phyloP scores from a whole-genome alignment of 2,329 filamentous ascomycete species.

The Colletotrichum sublineola region DNA sequence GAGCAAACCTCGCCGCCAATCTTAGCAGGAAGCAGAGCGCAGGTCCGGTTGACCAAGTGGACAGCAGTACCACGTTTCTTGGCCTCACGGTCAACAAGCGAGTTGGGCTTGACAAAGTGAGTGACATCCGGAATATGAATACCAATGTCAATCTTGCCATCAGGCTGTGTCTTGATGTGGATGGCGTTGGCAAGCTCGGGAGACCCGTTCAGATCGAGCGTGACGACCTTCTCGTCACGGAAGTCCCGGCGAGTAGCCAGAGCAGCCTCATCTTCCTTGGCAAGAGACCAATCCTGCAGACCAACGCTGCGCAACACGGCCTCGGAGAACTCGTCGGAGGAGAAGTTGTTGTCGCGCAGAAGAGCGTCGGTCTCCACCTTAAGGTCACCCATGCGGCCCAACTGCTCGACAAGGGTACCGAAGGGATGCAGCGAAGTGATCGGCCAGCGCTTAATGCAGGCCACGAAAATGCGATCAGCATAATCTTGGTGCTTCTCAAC shows the following conservation, averaged over 20 bases:
- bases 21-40: constrained; percentile 90
- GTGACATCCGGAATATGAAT: constrained; percentile 95
- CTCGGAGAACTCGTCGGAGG: constrained; percentile 96
- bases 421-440: constrained; percentile 99
- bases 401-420: constrained; percentile 95
- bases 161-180: constrained; percentile 85
- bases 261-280: constrained; percentile 82
- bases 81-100: constrained; percentile 94
- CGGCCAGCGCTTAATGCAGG: constrained; percentile 99
- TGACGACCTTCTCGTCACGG: constrained; percentile 89
- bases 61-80: constrained; percentile 98
- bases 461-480: constrained; percentile 97
- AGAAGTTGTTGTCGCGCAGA: constrained; percentile 98
- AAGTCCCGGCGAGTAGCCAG: constrained; percentile 87
- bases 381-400: constrained; percentile 96
- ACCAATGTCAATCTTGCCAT: constrained; percentile 93
- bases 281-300: constrained; percentile 90
- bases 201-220: constrained; percentile 89
- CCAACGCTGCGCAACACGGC: constrained; percentile 94
- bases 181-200: constrained; percentile 93
- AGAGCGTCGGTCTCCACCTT: constrained; percentile 98
- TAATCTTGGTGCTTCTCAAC: constrained; percentile 99
- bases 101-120: constrained; percentile 97
- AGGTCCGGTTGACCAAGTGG: constrained; percentile 88
- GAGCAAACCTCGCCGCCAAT: constrained; percentile 91